Evolutionary conservation across 2,329 filamentous ascomycete genomes (phyloP).

Genomic region (Trichoderma atroviride): DNA sequence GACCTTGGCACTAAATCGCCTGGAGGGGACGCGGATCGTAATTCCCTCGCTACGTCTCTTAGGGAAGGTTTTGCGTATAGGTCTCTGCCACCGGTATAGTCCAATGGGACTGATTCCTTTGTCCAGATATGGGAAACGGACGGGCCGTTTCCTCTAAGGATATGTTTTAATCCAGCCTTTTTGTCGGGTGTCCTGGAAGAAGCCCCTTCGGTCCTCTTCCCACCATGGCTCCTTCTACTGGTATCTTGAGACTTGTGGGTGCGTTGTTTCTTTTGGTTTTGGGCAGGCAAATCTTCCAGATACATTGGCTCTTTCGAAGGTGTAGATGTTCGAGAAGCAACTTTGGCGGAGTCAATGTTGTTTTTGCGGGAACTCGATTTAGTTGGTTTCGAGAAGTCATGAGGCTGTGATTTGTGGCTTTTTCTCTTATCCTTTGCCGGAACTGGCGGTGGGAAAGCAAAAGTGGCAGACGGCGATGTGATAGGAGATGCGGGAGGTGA

Average conservation of each 20-base stretch:
- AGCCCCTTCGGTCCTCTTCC: slow-evolving; percentile 36
- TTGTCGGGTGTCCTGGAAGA: slow-evolving; percentile 32
- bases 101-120: slow-evolving; percentile 44
- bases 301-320: slow-evolving; percentile 29
- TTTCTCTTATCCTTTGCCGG: neutral
- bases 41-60: slow-evolving; percentile 18
- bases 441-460: neutral
- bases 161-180: slow-evolving; percentile 45
- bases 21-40: slow-evolving; percentile 48
- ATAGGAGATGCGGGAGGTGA: slow-evolving; percentile 17
- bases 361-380: slow-evolving; percentile 22
- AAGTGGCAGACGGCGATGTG: neutral
- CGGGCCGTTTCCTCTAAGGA: slow-evolving; percentile 53
- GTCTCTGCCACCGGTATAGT: neutral
- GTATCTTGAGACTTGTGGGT: slow-evolving; percentile 26
- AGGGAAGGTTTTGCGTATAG: slow-evolving; percentile 26
- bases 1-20: slow-evolving; percentile 47
- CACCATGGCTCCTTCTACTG: slow-evolving; percentile 30
- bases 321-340: slow-evolving; percentile 18
- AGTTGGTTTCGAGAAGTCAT: slow-evolving; percentile 24
- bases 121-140: slow-evolving; percentile 53
- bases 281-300: slow-evolving; percentile 14
- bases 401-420: neutral
- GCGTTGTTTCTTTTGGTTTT: slow-evolving; percentile 52
- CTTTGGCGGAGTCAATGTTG: slow-evolving; percentile 11